Conservation (phyloP, 2,329 filamentous ascomycete genomes). For the Lasiodiplodia gonubiensis region DNA sequence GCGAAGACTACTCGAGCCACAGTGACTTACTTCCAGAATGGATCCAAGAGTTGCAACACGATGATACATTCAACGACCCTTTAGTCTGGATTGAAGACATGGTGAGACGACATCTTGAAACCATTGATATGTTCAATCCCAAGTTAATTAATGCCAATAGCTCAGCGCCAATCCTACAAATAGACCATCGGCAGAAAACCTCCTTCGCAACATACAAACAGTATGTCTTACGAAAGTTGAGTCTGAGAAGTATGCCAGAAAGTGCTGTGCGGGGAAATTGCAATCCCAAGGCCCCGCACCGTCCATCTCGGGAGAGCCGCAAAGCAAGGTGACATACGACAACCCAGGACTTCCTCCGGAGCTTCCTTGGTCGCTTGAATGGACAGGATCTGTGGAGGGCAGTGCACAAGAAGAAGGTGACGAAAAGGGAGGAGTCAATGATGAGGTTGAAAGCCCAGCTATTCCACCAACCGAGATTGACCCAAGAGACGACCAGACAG, state of each 20-base stretch:
- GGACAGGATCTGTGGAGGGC: too few species aligned
- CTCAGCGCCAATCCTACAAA: neutral
- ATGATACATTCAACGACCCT: neutral
- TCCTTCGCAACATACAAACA: neutral
- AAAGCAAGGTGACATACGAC: accelerated
- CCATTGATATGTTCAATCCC: accelerated
- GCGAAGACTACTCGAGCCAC: neutral
- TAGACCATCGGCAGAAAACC: neutral
- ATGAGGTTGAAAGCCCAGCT: too few species aligned
- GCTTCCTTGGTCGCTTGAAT: too few species aligned
- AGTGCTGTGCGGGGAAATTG: too few species aligned
- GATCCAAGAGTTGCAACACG: neutral
- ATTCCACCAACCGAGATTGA: too few species aligned
- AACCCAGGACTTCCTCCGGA: too few species aligned
- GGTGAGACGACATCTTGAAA: neutral
- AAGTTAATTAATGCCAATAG: neutral
- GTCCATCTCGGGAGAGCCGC: too few species aligned
- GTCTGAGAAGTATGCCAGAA: too few species aligned
- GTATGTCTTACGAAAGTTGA: neutral
- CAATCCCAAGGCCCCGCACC: too few species aligned
- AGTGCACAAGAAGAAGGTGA: too few species aligned
- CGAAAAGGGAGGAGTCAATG: too few species aligned
- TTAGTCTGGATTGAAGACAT: neutral
- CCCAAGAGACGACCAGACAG: too few species aligned
- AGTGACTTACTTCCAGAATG: neutral